Evolutionary conservation across 306 rosid genomes (phyloP), one percentile per base, ranked within the genome.

Genomic region (Alnus glutinosa): DNA sequence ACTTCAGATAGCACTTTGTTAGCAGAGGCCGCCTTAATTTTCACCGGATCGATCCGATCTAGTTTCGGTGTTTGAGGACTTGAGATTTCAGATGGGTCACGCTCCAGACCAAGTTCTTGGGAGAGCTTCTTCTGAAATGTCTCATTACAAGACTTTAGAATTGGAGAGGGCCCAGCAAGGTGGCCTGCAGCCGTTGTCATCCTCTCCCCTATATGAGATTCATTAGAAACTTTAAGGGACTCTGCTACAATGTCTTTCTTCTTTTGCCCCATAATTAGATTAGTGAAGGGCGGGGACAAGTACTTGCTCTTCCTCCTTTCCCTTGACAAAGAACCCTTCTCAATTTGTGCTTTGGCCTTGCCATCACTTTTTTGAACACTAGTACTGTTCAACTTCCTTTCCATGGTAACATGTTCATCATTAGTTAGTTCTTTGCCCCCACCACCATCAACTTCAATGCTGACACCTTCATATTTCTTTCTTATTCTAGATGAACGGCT

Each of bases 221-320:
- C 82, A 23, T 75, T 46, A 23, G 86, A 52, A 72, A 55, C 74
- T 58, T 80, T 30, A 39, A 12, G 44, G 28, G 82, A 80, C 64
- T 85, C 84, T 23, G 48, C 28, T 75, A 83, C 87, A 7, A 12
- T 19, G 44, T 73, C 78, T 52, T 28, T 79, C 83, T 83, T 89
- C 84, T 34, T 76, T 63, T 83, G 83, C 47, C 70, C 84, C 66
- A 50, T 50, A 69, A n/a, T 58, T 66, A 88, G 37, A 79, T 71
- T 79, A 44, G 89, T 91, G 89, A 91, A 93, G 46, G 98, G 98
- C 74, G 97, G 95, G 47, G 92, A 93, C 85, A 93, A 83, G 86
- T 93, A 93, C 88, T 87, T 91, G 84, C 98, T 93, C 81, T 74
- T 91, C 90, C 86, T 93, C 76, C 95, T 93, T 78, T 91, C 93